Conservation (phyloP, 2,329 filamentous ascomycete species). For the Cercospora sp. region DNA sequence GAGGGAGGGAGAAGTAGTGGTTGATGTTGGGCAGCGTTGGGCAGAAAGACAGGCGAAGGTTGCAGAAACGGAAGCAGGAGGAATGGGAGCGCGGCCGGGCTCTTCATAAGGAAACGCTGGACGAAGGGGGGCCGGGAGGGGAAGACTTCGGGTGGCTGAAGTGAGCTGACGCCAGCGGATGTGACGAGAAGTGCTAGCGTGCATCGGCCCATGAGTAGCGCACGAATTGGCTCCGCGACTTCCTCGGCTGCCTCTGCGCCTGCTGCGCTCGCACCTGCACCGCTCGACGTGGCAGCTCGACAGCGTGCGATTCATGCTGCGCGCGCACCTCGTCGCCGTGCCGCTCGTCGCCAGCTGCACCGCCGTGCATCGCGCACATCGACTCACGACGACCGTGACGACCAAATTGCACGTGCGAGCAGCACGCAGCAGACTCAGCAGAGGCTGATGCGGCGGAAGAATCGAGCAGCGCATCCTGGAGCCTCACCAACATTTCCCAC, state of each 20-base stretch:
- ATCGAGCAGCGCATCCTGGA: not conserved
- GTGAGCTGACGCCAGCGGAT: slow-evolving; percentile 8
- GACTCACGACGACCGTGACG: not conserved
- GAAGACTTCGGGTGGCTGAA: slow-evolving; percentile 11
- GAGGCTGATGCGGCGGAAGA: not conserved
- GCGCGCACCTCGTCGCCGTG: not conserved
- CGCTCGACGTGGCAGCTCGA: slow-evolving; percentile 17
- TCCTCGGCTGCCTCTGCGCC: not conserved
- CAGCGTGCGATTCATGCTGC: slow-evolving; percentile 12
- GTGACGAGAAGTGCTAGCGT: slow-evolving; percentile 9
- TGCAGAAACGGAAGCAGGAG: slow-evolving; percentile 9
- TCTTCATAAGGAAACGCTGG: slow-evolving; percentile 16
- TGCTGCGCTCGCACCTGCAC: not conserved
- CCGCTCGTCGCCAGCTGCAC: not conserved
- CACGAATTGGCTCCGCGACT: slow-evolving; percentile 1
- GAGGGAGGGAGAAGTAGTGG: slow-evolving; percentile 12
- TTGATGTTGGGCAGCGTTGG: slow-evolving; percentile 21
- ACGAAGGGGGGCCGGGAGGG: slow-evolving; percentile 11
- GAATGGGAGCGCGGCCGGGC: slow-evolving; percentile 7
- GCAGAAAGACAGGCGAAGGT: slow-evolving; percentile 26
- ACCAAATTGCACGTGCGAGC: not conserved
- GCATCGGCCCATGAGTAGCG: slow-evolving; percentile 9
- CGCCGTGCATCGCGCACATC: not conserved
- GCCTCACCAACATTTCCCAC: not conserved
- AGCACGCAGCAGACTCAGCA: not conserved